Conservation (phyloP, 352 stramenopile genomes). For the Hyaloperonospora brassicae region DNA sequence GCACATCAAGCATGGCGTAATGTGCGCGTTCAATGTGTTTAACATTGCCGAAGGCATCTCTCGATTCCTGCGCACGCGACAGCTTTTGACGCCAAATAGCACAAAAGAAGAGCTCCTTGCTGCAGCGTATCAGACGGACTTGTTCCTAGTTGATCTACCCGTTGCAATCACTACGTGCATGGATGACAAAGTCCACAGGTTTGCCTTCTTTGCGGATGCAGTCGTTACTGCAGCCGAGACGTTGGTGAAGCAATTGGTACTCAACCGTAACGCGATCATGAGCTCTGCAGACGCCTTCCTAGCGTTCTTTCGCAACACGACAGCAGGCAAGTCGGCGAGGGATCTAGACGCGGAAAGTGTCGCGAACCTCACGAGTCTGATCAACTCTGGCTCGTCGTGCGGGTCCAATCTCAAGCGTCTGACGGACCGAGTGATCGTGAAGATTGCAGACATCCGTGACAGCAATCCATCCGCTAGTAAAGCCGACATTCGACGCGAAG, state of each 20-base stretch:
- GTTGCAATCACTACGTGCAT: conserved; percentile 43
- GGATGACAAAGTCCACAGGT: conserved; percentile 22
- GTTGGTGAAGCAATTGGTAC: conserved; percentile 34
- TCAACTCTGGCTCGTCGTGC: conserved; percentile 32
- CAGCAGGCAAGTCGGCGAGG: conserved; percentile 12
- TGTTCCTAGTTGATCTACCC: conserved; percentile 47
- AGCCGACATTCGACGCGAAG: conserved; percentile 33
- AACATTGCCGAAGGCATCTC: conserved; percentile 39
- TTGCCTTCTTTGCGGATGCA: conserved; percentile 25
- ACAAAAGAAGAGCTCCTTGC: conserved; percentile 43
- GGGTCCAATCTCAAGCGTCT: conserved; percentile 37
- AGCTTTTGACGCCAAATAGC: conserved; percentile 30
- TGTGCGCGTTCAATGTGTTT: conserved; percentile 48
- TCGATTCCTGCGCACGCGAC: conserved; percentile 31
- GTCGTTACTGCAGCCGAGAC: conserved; percentile 28
- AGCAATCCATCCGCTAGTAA: conserved; percentile 13
- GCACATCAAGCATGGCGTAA: conserved; percentile 32
- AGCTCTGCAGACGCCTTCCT: conserved; percentile 31
- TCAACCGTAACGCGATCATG: conserved; percentile 35
- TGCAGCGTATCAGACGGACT: conserved; percentile 45
- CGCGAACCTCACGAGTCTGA: conserved; percentile 28
- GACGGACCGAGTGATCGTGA: conserved; percentile 35
- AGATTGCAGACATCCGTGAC: conserved; percentile 37
- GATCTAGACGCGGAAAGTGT: conserved; percentile 22
- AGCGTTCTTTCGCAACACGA: conserved; percentile 21